A percentile compares a stretch with the other conserved stretches of the same genome.
Evolutionary conservation across 1,284 basidiomycete species (phyloP).

Genomic region (Termitomyces sp.): DNA sequence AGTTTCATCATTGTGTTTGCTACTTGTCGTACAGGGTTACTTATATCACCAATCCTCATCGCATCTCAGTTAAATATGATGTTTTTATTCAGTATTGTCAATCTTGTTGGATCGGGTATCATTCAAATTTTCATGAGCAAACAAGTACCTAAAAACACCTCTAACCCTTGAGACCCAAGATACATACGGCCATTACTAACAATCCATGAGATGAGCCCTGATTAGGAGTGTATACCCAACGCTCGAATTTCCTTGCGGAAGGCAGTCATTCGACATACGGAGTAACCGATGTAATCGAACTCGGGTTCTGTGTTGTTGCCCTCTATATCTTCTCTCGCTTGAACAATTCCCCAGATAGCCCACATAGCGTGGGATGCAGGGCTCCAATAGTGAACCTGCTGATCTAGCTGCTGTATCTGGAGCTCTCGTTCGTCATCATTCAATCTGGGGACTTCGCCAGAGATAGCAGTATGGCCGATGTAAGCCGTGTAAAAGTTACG

Average conservation of each 20-base stretch:
- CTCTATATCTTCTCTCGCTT: conserved; percentile 78
- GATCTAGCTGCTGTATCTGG: conserved; percentile 52
- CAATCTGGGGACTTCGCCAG: conserved; percentile 26
- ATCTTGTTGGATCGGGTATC: background rate
- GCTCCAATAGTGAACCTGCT: conserved; percentile 80
- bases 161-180: background rate
- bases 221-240: conserved; percentile 35
- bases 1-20: conserved; percentile 20
- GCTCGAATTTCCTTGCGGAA: conserved; percentile 55
- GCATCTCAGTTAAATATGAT: conserved; percentile 41
- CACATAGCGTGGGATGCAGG: conserved; percentile 87
- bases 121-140: background rate
- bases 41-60: conserved; percentile 38
- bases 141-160: background rate
- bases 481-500: conserved; percentile 84
- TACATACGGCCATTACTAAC: conserved; percentile 18
- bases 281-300: conserved; percentile 77
- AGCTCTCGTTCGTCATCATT: conserved; percentile 31
- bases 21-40: conserved; percentile 40
- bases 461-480: conserved; percentile 45
- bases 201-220: background rate
- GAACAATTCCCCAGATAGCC: conserved; percentile 89
- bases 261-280: conserved; percentile 55
- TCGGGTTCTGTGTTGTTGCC: conserved; percentile 54
- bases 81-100: conserved; percentile 43